Conservation (phyloP, 2,329 filamentous ascomycete species). For the Thyridium curvatum region DNA sequence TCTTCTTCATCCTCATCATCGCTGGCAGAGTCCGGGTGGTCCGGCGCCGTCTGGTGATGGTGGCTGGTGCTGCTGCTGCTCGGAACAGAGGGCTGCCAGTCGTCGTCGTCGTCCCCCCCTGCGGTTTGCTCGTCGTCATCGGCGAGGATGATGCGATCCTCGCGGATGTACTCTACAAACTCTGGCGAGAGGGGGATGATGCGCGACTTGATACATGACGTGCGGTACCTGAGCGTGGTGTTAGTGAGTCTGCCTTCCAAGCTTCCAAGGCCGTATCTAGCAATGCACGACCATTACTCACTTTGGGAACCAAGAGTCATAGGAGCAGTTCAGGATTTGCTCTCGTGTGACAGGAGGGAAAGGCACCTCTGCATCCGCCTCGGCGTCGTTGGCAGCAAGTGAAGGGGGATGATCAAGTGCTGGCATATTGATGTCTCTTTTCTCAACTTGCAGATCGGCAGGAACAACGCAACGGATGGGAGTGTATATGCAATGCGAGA, state of each 20-base stretch:
- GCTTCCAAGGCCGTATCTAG: neutral
- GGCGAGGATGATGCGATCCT: slow-evolving; percentile 87
- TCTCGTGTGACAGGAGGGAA: slow-evolving; percentile 81
- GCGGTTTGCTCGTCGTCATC: slow-evolving; percentile 46
- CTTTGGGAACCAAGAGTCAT: slow-evolving; percentile 83
- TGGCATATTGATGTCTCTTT: slow-evolving; percentile 24
- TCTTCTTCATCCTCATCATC: slow-evolving; percentile 45
- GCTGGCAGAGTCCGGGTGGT: slow-evolving; percentile 37
- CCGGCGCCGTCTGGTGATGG: slow-evolving; percentile 28
- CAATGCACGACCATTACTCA: slow-evolving; percentile 25
- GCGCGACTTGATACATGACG: slow-evolving; percentile 76
- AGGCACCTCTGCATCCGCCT: slow-evolving; percentile 34
- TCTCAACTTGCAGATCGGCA: no score
- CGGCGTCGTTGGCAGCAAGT: slow-evolving; percentile 5
- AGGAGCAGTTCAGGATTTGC: slow-evolving; percentile 92
- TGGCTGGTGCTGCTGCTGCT: slow-evolving; percentile 18
- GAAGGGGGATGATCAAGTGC: slow-evolving; percentile 15
- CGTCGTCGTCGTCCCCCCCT: slow-evolving; percentile 46
- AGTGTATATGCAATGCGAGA: no score
- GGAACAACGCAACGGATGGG: no score
- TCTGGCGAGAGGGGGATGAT: slow-evolving; percentile 69
- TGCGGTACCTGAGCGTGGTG: slow-evolving; percentile 55
- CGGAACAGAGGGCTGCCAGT: slow-evolving; percentile 37
- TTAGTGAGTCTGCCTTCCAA: slow-evolving; percentile 4
- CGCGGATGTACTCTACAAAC: slow-evolving; percentile 81